phyloP scores from a whole-genome alignment of 345 rosid genomes.

The Euphorbia lathyris region DNA sequence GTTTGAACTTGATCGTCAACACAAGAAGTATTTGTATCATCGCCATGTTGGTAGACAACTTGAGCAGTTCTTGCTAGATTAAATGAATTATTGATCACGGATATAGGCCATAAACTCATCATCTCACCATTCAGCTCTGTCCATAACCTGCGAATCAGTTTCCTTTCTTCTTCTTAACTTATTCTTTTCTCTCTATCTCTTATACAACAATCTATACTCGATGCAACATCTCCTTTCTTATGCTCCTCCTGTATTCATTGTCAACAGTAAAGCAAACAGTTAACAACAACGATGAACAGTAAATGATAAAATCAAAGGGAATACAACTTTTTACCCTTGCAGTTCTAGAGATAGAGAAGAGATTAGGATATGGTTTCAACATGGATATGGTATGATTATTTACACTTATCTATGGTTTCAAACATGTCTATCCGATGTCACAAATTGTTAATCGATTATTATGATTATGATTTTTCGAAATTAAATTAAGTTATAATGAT shows the following conservation, averaged over 20 bases:
- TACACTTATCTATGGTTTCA: slow-evolving; percentile 18
- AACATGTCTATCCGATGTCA: slow-evolving; percentile 27
- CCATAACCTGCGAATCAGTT: slow-evolving; percentile 23
- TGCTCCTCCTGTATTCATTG: slow-evolving; percentile 29
- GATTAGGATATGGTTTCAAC: slow-evolving; percentile 26
- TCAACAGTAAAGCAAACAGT: no score
- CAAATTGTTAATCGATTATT: no score
- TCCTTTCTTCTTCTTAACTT: no score
- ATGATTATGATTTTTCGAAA: no score
- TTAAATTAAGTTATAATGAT: no score
- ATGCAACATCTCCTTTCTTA: slow-evolving; percentile 32
- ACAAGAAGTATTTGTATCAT: slow-evolving; percentile 12
- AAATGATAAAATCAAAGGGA: no score
- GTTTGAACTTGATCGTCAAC: slow-evolving; percentile 18
- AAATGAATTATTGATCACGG: slow-evolving; percentile 14
- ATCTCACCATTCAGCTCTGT: slow-evolving; percentile 19
- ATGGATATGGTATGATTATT: slow-evolving; percentile 6
- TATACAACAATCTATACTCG: slow-evolving; percentile 22
- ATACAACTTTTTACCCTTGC: no score
- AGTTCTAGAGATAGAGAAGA: slow-evolving; percentile 23
- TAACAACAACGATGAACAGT: no score
- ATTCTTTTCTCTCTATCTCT: slow-evolving; percentile 10
- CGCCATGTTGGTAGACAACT: slow-evolving; percentile 29
- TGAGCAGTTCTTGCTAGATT: slow-evolving; percentile 28
- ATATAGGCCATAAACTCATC: slow-evolving; percentile 1